Evolutionary conservation across 192 early-diverging fungal genomes (phyloP).

Genomic region (Umbelopsis sp.): DNA sequence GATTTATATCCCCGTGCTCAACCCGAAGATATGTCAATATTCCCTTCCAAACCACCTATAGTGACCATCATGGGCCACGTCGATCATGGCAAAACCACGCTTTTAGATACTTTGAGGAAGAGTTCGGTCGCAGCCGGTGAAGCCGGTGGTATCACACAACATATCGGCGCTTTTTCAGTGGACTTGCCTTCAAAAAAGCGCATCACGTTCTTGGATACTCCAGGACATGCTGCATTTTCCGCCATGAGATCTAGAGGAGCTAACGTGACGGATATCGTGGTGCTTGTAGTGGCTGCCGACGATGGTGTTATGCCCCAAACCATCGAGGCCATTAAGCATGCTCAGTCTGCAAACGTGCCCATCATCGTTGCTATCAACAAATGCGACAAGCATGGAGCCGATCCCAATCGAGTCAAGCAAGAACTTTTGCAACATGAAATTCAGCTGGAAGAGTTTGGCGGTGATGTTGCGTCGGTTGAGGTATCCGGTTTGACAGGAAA

Average conservation of each 20-base stretch:
- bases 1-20: slow-evolving; percentile 66
- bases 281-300: slow-evolving; percentile 96
- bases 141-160: slow-evolving; percentile 97
- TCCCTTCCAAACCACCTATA: slow-evolving; percentile 82
- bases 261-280: slow-evolving; percentile 91
- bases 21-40: slow-evolving; percentile 74
- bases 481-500: slow-evolving; percentile 87
- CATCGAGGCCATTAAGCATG: slow-evolving; percentile 92
- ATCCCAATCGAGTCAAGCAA: slow-evolving; percentile 62
- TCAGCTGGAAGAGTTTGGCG: slow-evolving; percentile 89
- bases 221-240: slow-evolving; percentile 94
- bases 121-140: slow-evolving; percentile 92
- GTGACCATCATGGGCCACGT: slow-evolving; percentile 99
- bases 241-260: slow-evolving; percentile 95
- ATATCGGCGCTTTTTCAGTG: slow-evolving; percentile 96
- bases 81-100: slow-evolving; percentile 95
- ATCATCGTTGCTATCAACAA: slow-evolving; percentile 98
- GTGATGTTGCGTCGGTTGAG: slow-evolving; percentile 90
- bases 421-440: slow-evolving; percentile 77
- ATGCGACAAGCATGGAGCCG: slow-evolving; percentile 88
- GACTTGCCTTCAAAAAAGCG: slow-evolving; percentile 64
- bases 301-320: slow-evolving; percentile 99
- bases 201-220: slow-evolving; percentile 97
- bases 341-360: slow-evolving; percentile 80
- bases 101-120: slow-evolving; percentile 89